Evolutionary conservation across 139 green algal species (phyloP), one percentile per base, ranked within the genome.

Genomic region (Asterochloris sp.): DNA sequence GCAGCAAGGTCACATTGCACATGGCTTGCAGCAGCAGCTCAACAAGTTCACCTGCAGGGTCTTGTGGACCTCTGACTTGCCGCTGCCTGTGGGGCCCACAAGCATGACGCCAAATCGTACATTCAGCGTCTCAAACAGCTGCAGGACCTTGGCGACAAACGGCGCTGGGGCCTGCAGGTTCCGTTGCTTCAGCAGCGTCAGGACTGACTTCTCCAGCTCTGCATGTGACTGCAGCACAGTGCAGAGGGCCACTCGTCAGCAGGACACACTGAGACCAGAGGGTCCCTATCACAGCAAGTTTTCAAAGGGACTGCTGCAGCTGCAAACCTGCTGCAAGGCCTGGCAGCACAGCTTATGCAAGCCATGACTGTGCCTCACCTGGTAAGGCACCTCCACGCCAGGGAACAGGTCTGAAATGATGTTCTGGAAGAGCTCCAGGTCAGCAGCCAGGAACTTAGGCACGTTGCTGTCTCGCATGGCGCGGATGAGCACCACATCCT

Each of bases 401-500:
- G 94, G 94, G 89, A 98, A 98, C 15, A 98, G 89, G 89, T 98
- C 94, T 10, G 69, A 86, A 67, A 98, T 92, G 86, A 98, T 95
- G 85, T 93, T 91, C 74, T 91, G 80, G 87, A 98, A 97, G 27
- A 98, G 89, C 83, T 92, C 86, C 76, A 91, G 85, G 78, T 98
- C 94, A 62, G 92, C 91, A 23, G 85, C 73, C 63, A 98, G 88
- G 83, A 98, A 97, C 89, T 98, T 98, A 26, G 94, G 93, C 76
- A 98, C 78, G 90, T 98, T 98, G 81, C 84, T 92, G 88, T 97
- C 93, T 9, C 91, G 83, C 89, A 98, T 95, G 71, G 94, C 93
- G 6, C 90, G 87, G 80, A 96, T 94, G 63, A 96, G 88, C 80
- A 94, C 88, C 62, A 93, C 84, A 73, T 94, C 89, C 87, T 96